These are phyloP conservation scores for Pyricularia sp. DNA, from an alignment of 2,329 filamentous ascomycete species.

Conservation along the genomic window DNA sequence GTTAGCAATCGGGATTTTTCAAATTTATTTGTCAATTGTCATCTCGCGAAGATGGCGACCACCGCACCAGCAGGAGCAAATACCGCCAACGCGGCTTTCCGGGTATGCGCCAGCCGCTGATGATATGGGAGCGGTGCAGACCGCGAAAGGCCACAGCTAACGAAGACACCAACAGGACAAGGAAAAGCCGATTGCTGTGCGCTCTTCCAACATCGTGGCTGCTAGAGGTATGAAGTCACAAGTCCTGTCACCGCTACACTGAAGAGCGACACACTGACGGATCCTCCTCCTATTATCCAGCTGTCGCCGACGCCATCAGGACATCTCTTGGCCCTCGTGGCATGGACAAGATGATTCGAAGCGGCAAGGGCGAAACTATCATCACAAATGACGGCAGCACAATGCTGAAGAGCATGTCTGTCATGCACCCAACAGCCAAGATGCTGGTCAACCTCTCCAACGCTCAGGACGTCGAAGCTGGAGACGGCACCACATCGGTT, in stretches of 20 bases:
- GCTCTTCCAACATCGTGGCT: conserved; percentile 91
- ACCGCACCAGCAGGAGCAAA: conserved; percentile 29
- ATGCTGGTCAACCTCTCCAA: conserved; percentile 97
- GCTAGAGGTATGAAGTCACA: conserved; percentile 58
- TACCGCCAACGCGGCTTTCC: conserved; percentile 40
- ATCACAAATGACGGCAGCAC: conserved; percentile 99
- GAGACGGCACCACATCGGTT: conserved; percentile 95
- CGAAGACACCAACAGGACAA: conserved; percentile 49
- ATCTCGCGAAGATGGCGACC: conserved; percentile 24
- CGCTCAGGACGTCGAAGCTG: conserved; percentile 95
- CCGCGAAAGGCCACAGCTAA: conserved; percentile 9
- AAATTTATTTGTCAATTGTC: neutral
- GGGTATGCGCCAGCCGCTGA: conserved; percentile 26
- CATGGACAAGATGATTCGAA: conserved; percentile 99
- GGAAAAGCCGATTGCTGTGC: conserved; percentile 97
- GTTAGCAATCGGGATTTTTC: neutral
- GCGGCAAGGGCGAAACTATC: conserved; percentile 89
- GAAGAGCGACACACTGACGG: conserved; percentile 7
- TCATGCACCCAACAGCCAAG: conserved; percentile 98
- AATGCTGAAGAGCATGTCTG: conserved; percentile 97
- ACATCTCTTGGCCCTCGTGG: conserved; percentile 91
- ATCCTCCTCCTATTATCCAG: conserved; percentile 32
- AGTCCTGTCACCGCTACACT: neutral
- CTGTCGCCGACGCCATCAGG: conserved; percentile 93
- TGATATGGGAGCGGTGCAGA: conserved; percentile 13